These are phyloP conservation scores for Alternaria tenuissima DNA, from an alignment of 2,329 filamentous ascomycete genomes.

Conservation along the genomic window DNA sequence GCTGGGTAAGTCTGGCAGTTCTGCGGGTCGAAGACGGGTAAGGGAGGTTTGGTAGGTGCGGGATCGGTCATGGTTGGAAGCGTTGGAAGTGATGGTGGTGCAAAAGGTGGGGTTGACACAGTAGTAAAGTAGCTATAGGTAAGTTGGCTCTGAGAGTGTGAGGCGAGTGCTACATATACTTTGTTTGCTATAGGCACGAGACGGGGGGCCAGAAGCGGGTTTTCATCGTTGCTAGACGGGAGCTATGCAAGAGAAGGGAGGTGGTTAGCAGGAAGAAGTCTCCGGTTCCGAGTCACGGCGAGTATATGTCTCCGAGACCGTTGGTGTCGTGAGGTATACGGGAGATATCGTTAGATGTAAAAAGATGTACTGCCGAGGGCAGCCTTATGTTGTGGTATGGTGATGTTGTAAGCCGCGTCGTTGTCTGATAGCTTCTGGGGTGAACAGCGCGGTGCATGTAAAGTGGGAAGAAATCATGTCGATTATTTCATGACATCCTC, in stretches of 20 bases:
- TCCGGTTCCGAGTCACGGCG: slow-evolving; percentile 5
- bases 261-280: slow-evolving; percentile 6
- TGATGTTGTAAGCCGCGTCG: background rate
- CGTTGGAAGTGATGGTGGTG: slow-evolving; percentile 1
- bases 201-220: background rate
- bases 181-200: slow-evolving; percentile 18
- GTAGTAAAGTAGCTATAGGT: background rate
- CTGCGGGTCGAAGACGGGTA: background rate
- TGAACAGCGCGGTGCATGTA: background rate
- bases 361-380: background rate
- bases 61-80: background rate
- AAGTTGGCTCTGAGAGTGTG: background rate
- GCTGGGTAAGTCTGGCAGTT: slow-evolving; percentile 39
- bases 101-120: slow-evolving; percentile 9
- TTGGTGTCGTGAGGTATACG: background rate
- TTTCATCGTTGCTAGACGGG: background rate
- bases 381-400: slow-evolving; percentile 18
- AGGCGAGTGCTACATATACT: slow-evolving; percentile 15
- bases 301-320: slow-evolving; percentile 9
- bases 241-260: background rate
- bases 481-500: too few relatives aligned
- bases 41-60: background rate
- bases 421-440: background rate
- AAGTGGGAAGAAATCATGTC: too few relatives aligned
- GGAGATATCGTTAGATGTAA: background rate